Evolutionary conservation across 768 basidiomycete genomes (phyloP), one percentile per base, ranked within the genome.

Genomic region (Trametes meyenii): DNA sequence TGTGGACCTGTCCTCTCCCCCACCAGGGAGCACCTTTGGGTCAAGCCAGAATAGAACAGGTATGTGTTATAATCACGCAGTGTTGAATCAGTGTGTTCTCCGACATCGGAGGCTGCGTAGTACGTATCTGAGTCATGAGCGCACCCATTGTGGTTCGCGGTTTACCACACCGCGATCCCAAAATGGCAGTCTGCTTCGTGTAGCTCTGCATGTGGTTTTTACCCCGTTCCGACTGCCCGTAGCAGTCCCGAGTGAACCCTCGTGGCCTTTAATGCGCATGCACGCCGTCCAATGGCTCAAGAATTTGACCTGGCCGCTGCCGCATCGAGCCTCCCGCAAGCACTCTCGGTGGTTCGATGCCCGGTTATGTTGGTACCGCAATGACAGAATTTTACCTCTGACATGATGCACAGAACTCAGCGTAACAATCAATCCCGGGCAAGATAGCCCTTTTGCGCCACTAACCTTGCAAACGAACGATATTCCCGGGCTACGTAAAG

Each of bases 361-460:
- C 11, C 44, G 21, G 10, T n/a, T 45, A n/a, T 16, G 17, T 45
- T 23, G 40, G 40, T n/a, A 12, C 14, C 17, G 4, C 44, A 11
- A 45, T 4, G 44, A 45, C 21, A 19, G 17, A 23, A 11, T 11
- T 5, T 12, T 19, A 11, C 21, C 14, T 35, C 36, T 55, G 39
- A 46, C 50, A 16, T 51, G 55, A 1, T 10, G 33, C 50, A 14
- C 56, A 88, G 87, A 82, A 16, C 79, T 88, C 56, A 76, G 73
- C 17, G 72, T 89, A n/a, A 83, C 80, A 0, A 77, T 89, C 52
- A 78, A 75, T 23, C 75, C 81, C 11, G 81, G 79, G 6, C 76
- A 79, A 58, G 74, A 73, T 16, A 64, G 69, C n/a, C 43, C 60
- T 0, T 43, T 56, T 52, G 70, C 72, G 43, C 75, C 81, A 3